Evolutionary conservation across 78 protist species (phyloP).

Genomic region (Planoprotostelium fungivorum): DNA sequence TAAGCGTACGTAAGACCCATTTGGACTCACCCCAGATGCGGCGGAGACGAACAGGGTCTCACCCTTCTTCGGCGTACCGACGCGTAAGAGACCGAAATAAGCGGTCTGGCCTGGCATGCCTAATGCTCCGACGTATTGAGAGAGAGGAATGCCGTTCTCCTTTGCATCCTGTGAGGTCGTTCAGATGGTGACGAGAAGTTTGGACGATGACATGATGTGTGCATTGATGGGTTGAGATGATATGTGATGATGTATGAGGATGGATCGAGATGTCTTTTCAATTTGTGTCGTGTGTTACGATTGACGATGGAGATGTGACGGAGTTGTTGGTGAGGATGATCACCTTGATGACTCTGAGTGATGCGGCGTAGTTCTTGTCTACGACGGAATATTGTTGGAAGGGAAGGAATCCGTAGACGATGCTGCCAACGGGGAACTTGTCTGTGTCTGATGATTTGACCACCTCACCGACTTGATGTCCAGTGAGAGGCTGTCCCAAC

Average conservation of each 20-base stretch:
- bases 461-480: not conserved
- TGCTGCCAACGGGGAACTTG: not conserved
- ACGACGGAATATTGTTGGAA: not conserved
- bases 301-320: too few species aligned
- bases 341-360: too few species aligned
- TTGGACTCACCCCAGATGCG: conserved; percentile 52
- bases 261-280: too few species aligned
- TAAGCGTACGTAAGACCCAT: conserved; percentile 19
- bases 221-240: not conserved
- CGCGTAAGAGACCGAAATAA: conserved; percentile 14
- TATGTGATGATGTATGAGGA: not conserved
- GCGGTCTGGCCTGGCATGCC: conserved; percentile 67
- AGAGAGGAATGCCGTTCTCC: not conserved
- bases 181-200: not conserved
- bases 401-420: not conserved
- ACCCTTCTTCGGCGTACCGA: conserved; percentile 66
- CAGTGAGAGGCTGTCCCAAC: not conserved
- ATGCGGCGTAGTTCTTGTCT: not conserved
- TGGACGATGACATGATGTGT: not conserved
- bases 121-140: not conserved
- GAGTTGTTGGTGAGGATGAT: too few species aligned
- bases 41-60: conserved; percentile 51
- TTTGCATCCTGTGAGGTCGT: not conserved
- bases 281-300: too few species aligned
- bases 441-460: not conserved